A percentile compares a stretch with the other conserved stretches of the same genome.
Evolutionary conservation across 306 rosid species (phyloP).

Genomic region (Benincasa hispida): DNA sequence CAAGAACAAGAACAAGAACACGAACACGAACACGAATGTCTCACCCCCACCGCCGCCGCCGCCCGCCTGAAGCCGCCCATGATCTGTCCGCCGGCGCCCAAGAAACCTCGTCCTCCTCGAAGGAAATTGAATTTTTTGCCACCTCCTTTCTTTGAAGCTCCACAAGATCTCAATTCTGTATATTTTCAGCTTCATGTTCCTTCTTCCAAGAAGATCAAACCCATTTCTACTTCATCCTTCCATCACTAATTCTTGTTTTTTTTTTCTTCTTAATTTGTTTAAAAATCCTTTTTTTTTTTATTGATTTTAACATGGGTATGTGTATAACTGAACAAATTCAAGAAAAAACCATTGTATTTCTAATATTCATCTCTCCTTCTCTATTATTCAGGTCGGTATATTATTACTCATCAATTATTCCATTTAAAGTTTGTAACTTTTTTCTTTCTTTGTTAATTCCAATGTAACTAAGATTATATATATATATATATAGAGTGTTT

Average conservation of each 20-base stretch:
- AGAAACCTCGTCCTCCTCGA: slow-evolving; percentile 23
- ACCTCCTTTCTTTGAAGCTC: slow-evolving; percentile 25
- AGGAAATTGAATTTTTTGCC: slow-evolving; percentile 12
- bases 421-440: no score
- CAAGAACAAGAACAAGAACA: slow-evolving; percentile 13
- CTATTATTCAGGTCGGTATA: no score
- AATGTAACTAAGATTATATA: no score
- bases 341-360: not conserved
- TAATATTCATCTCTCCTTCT: not conserved
- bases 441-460: no score
- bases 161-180: slow-evolving; percentile 35
- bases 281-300: not conserved
- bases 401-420: no score
- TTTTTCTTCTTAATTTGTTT: not conserved
- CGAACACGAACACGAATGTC: slow-evolving; percentile 24
- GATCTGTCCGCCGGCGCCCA: slow-evolving; percentile 60
- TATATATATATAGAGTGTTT: no score
- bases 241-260: not conserved
- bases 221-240: slow-evolving; percentile 4
- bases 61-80: slow-evolving; percentile 11
- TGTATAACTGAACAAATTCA: not conserved
- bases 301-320: not conserved
- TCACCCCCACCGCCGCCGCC: slow-evolving; percentile 31
- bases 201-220: slow-evolving; percentile 25
- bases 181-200: slow-evolving; percentile 14